Conservation (phyloP, 139 green algal species). For the Chlamydomonas sp. region DNA sequence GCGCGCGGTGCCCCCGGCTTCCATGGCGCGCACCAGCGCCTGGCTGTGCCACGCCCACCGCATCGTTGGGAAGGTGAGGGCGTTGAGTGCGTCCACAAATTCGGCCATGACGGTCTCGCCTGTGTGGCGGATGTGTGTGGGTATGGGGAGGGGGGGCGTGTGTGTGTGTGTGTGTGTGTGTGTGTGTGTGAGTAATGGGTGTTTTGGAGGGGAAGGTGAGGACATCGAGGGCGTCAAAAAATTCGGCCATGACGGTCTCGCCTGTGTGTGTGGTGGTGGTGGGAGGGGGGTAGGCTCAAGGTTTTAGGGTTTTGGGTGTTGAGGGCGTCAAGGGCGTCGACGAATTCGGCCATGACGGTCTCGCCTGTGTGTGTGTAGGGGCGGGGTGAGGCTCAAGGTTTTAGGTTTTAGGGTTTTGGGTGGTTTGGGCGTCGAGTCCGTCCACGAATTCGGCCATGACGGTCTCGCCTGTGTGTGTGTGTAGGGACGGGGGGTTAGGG, state of each 20-base stretch:
- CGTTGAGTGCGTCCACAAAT: conserved; percentile 33
- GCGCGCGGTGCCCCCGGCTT: background rate
- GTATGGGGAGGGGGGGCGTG: background rate
- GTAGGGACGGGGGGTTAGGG: background rate
- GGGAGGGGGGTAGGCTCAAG: background rate
- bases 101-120: conserved; percentile 15
- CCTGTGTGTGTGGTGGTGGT: background rate
- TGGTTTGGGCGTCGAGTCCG: background rate
- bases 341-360: background rate
- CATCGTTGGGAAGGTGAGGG: conserved; percentile 35
- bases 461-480: background rate
- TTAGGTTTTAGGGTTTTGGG: background rate
- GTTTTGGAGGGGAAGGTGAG: background rate
- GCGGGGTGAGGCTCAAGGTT: background rate
- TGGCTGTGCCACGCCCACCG: conserved; percentile 26
- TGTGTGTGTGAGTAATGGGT: no score
- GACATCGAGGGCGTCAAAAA: background rate
- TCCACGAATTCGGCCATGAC: background rate
- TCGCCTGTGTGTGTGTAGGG: background rate
- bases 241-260: background rate
- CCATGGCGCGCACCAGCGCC: background rate
- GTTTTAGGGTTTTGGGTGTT: background rate
- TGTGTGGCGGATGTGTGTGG: background rate
- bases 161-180: background rate
- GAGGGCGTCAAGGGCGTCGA: background rate